Conservation (phyloP, 2,329 filamentous ascomycete genomes). For the Trichoderma sp. region DNA sequence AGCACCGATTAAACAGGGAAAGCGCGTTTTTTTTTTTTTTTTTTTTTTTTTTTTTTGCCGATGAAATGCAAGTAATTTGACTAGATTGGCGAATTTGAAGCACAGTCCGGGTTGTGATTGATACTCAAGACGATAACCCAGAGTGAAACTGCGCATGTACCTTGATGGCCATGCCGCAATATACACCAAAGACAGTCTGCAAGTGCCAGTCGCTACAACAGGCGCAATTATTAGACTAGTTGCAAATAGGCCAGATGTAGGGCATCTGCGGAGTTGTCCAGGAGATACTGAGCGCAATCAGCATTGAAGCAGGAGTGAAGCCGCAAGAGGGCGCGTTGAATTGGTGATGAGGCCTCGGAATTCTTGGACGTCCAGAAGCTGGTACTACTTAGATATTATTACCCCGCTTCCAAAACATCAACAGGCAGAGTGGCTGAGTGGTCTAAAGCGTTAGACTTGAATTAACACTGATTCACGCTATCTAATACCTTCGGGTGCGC, state of each 20-base stretch:
- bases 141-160: no score
- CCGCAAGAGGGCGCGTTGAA: no score
- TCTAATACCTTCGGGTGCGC: conserved; percentile 26
- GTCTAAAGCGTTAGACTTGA: conserved; percentile 26
- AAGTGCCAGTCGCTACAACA: neutral
- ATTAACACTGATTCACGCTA: conserved; percentile 22
- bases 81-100: no score
- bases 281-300: neutral
- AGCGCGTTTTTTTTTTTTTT: neutral
- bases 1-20: neutral
- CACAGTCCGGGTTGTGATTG: no score
- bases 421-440: conserved; percentile 25
- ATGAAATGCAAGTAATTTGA: neutral
- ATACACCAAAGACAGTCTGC: no score
- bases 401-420: neutral
- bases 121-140: no score
- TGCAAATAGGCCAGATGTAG: neutral
- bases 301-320: neutral
- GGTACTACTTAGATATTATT: neutral
- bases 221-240: neutral
- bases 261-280: fast-evolving
- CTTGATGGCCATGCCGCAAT: no score
- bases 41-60: no score
- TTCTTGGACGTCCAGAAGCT: neutral
- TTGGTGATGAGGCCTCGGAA: neutral